Base-by-base conservation (phyloP, 768 basidiomycete species). In the Pulveroboletus sp. region DNA sequence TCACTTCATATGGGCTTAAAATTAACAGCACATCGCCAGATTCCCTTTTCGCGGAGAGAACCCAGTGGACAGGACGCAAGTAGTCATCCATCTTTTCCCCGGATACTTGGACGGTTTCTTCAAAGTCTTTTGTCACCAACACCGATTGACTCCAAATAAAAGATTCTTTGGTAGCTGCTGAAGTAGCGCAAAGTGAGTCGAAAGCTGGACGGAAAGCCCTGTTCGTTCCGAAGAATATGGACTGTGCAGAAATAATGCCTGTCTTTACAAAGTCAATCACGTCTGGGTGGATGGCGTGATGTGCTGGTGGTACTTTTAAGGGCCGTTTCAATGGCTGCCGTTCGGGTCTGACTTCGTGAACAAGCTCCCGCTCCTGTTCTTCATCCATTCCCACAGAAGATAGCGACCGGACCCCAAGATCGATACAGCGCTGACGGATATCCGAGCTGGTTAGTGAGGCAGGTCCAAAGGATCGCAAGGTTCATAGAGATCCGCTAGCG, bases 341-440 rank as follows among this genome's bases (percentile, higher is more conserved):
- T 52, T 77, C 74, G 17, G 16, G 33, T 33, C 72, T 72, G 74
- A 69, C 59, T 52, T 77, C 75, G 32, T 72, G 71, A 7, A 53
- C 56, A 6, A 77, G 62, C 47, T 77, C 75, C 31, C 75, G 59
- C 52, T 77, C 76, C 44, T 76, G 75, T 45, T 53, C 53, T 31
- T 55, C 53, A 11, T 53, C 53, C 51, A 48, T 41, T 5, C 16
- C 32, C 2, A 35, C 24, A 14, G 23, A 27, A 2, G 20, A 16
- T 6, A 42, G 9, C 1, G 43, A 23, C 21, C 19, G 9, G 7
- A 48, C 46, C 5, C 51, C 53, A 10, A 55, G 53, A 5, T 48
- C 17, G 2, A 9, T 12, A 25, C 51, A 55, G 14, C 35, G 51
- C 16, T 45, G 38, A 3, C 4, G 35, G 20, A 55, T 55, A 6